Conservation (phyloP, 2,329 filamentous ascomycete species). For the Fusarium dlaminii region DNA sequence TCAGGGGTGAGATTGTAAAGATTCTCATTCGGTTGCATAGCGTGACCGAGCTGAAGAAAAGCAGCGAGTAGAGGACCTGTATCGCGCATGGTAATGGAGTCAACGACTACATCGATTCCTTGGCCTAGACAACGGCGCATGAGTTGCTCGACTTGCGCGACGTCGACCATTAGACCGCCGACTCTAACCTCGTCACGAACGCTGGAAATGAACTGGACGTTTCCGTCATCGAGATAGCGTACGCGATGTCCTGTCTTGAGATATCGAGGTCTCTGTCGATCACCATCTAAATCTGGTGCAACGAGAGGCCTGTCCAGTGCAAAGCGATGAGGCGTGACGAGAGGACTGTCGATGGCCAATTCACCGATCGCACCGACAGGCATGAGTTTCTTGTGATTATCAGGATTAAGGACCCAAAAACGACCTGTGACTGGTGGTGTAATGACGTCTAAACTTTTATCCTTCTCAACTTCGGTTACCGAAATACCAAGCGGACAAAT, state of each 20-base stretch:
- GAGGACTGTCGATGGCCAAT: slow-evolving; percentile 65
- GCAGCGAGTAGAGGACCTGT: slow-evolving; percentile 55
- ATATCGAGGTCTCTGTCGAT: slow-evolving; percentile 46
- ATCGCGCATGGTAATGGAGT: slow-evolving; percentile 58
- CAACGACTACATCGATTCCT: slow-evolving; percentile 59
- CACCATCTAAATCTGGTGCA: slow-evolving; percentile 28
- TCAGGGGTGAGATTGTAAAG: slow-evolving; percentile 50
- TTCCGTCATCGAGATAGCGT: slow-evolving; percentile 58
- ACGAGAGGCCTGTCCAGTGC: slow-evolving; percentile 42
- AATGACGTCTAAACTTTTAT: slow-evolving; percentile 54
- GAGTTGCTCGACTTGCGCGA: slow-evolving; percentile 57
- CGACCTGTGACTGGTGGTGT: slow-evolving; percentile 59
- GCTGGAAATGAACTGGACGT: slow-evolving; percentile 59
- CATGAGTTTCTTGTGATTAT: slow-evolving; percentile 60
- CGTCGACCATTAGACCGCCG: slow-evolving; percentile 52
- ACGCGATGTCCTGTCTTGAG: slow-evolving; percentile 63
- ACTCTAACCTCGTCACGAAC: slow-evolving; percentile 54
- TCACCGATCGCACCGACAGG: slow-evolving; percentile 66
- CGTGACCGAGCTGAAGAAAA: slow-evolving; percentile 58
- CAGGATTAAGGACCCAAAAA: slow-evolving; percentile 63
- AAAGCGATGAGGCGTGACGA: slow-evolving; percentile 50
- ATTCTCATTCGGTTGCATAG: slow-evolving; percentile 50
- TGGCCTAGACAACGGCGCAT: slow-evolving; percentile 58
- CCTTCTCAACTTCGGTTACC: slow-evolving; percentile 53
- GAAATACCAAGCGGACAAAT: slow-evolving; percentile 62